These are phyloP conservation scores for Tolypocladium endophyticum DNA, from an alignment of 2,329 filamentous ascomycete species.

Conservation along the genomic window DNA sequence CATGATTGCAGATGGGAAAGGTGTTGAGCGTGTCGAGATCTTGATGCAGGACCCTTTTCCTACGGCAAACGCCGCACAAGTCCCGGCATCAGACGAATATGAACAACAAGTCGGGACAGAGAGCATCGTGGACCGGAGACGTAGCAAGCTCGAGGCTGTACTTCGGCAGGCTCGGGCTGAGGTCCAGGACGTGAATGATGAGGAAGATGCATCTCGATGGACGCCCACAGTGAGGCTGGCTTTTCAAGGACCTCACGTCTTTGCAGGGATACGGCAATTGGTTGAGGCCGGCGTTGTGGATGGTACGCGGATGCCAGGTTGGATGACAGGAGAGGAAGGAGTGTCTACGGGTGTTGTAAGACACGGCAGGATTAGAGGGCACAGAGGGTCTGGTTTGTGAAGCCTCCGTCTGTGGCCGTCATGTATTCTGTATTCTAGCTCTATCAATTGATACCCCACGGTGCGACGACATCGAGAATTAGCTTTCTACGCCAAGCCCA, in stretches of 20 bases:
- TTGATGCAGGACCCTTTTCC: slow-evolving; percentile 49
- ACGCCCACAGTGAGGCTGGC: slow-evolving; percentile 43
- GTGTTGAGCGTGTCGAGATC: slow-evolving; percentile 52
- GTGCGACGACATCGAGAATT: slow-evolving; percentile 4
- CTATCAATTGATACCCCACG: slow-evolving; percentile 18
- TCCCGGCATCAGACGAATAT: slow-evolving; percentile 11
- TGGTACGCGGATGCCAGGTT: slow-evolving; percentile 70
- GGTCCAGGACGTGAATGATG: slow-evolving; percentile 11
- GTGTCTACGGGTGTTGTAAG: slow-evolving; percentile 63
- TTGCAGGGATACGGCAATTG: slow-evolving; percentile 67
- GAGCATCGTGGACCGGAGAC: slow-evolving; percentile 10
- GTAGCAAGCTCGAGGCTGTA: slow-evolving; percentile 24
- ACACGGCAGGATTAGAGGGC: slow-evolving; percentile 51
- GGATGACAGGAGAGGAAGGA: slow-evolving; percentile 83
- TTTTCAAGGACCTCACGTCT: slow-evolving; percentile 68
- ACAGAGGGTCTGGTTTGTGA: slow-evolving; percentile 45
- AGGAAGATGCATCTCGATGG: slow-evolving; percentile 19
- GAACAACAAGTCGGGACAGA: slow-evolving; percentile 10
- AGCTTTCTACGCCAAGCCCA: slow-evolving; percentile 40
- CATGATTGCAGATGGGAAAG: slow-evolving; percentile 43
- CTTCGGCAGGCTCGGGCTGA: slow-evolving; percentile 17
- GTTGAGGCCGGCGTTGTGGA: slow-evolving; percentile 69
- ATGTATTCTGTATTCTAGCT: slow-evolving; percentile 4
- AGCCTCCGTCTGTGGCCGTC: slow-evolving; percentile 6
- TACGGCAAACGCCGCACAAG: slow-evolving; percentile 4